Conservation (phyloP, 2,329 filamentous ascomycete species). For the Alternaria consortialis region DNA sequence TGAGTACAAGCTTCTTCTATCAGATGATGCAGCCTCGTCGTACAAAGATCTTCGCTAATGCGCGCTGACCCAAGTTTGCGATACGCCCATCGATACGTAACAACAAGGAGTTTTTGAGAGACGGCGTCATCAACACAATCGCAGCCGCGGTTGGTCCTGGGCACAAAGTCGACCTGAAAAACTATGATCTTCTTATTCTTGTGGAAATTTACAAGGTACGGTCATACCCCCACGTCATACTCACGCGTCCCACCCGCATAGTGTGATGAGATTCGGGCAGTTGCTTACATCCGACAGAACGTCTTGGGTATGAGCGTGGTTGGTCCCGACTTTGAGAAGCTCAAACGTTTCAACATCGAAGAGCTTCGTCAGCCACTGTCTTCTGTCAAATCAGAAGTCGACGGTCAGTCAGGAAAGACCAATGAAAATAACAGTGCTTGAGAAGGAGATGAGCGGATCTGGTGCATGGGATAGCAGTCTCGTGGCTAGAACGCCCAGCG, state of each 20-base stretch:
- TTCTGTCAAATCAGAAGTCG: conserved; percentile 8
- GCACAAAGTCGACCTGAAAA: conserved; percentile 80
- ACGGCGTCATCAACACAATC: conserved; percentile 74
- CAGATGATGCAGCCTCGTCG: conserved; percentile 16
- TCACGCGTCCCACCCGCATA: conserved; percentile 7
- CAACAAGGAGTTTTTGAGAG: conserved; percentile 73
- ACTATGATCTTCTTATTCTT: conserved; percentile 80
- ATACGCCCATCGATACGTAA: conserved; percentile 81
- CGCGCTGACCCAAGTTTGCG: conserved; percentile 69
- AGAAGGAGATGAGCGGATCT: conserved; percentile 9
- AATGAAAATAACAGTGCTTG: conserved; percentile 18
- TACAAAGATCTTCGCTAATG: conserved; percentile 31
- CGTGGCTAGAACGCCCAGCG: conserved; percentile 8
- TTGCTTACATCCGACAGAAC: conserved; percentile 60
- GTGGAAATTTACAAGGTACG: conserved; percentile 82
- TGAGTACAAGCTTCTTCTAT: conserved; percentile 42
- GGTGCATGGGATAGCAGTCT: conserved; percentile 8
- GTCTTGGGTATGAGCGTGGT: conserved; percentile 83
- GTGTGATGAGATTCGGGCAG: conserved; percentile 18
- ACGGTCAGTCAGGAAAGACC: conserved; percentile 7
- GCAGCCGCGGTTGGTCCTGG: conserved; percentile 70
- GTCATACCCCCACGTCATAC: conserved; percentile 45
- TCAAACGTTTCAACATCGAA: conserved; percentile 81
- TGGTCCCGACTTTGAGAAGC: conserved; percentile 73
- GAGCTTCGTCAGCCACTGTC: conserved; percentile 69